Base-by-base conservation (phyloP, 2,329 filamentous ascomycete species). In the Ophiostoma montium region DNA sequence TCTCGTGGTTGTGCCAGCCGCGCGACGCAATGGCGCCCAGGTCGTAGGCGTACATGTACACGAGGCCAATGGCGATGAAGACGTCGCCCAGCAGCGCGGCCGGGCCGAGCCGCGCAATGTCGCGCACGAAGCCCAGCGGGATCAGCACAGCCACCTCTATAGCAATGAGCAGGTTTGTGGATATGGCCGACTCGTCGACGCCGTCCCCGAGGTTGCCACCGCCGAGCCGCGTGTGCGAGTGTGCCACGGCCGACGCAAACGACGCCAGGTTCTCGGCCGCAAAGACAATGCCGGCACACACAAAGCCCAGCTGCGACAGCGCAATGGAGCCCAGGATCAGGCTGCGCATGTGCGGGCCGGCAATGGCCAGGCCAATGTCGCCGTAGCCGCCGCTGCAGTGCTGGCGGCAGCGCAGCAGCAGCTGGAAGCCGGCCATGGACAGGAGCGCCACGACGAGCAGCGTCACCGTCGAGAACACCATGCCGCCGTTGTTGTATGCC, bases 281-380 rank as follows among this genome's bases (percentile, higher is more conserved):
- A 58, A 88, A 88, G 48, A 88, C 84, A 46, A 86, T 74, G 31
- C 84, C 84, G 0, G 84, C 78, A 57, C 83, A 88, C 38, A 88
- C 84, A 55, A 88, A 88, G 2, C 84, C 84, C 13, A 88, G 68
- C 61, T 88, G 84, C 0, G 84, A 87, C 11, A 88, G 70, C 0
- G 80, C 76, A 60, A 88, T 82, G 12, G 82, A 86, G 0, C 66
- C 68, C 9, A 88, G 71, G 47, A 88, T 82, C 33, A 88, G 64
- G 18, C 68, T 67, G 50, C 84, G 75, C 60, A 87, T 75, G 50
- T 67, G 70, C 5, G 69, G 69, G 0, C 84, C 84, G 9, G 76
- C 72, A 54, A 86, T 81, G 3, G 75, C 70, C 46, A 76, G 70
- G 10, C 84, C 84, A 11, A 88, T 70, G 48, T 88, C 84, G 60